Evolutionary conservation across 2,329 filamentous ascomycete species (phyloP), one percentile per base, ranked within the genome.

Genomic region (Colletotrichum abscissum): DNA sequence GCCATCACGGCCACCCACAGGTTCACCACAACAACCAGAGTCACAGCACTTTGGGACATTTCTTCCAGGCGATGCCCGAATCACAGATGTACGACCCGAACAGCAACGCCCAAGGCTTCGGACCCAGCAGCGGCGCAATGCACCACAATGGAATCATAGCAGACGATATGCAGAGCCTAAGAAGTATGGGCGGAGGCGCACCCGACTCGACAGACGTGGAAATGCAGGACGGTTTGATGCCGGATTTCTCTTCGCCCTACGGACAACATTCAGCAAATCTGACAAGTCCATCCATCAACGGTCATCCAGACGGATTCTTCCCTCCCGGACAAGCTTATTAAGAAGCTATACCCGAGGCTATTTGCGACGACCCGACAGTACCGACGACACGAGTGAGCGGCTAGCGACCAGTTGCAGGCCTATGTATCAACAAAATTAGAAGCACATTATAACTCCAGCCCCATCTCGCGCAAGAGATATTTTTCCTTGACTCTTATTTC

Each of bases 121-220:
- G 49, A 24, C 26, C 66, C 19, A 60, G 57, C 38, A 63, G 55
- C 62, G 46, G 55, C 58, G 46, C 38, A 11, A 63, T 75, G 26
- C 76, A 78, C 52, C 75, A 78, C 19, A 76, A 72, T 7, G 78
- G 81, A 14, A 82, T 83, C 71, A 82, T 83, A n/a, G 79, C 81
- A 3, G 82, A 83, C 58, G 82, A 82, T 59, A 74, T 83, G 54
- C 78, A 80, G 30, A 83, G 79, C 55, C 76, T 83, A n/a, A 77
- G 80, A 33, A 78, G 77, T 49, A 79, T 83, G 76, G 75, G 82
- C 5, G 77, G 76, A 65, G 78, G 76, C 54, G 75, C 77, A 46
- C 71, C 79, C 6, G 80, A 82, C n/a, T 74, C 77, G 26, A 22
- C 68, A 7, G 81, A 83, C 46, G 77, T 83, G n/a, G 78, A 82